Evolutionary conservation across 352 stramenopile species (phyloP), one percentile per base, ranked within the genome.

Genomic region (Phytophthora palmivora): DNA sequence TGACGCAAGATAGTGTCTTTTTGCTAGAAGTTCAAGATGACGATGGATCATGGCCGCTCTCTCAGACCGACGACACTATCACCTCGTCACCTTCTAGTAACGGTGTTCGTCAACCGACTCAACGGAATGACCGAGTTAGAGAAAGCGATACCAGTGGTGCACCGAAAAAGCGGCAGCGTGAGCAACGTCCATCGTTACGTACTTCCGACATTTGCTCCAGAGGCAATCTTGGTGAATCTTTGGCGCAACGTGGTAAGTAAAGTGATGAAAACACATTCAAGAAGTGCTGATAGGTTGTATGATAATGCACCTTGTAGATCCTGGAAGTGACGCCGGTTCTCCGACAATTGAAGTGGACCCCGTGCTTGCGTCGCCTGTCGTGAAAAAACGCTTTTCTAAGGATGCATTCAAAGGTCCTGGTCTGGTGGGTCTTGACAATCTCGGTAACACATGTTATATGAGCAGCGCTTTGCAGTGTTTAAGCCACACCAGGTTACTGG

Each of bases 371-470:
- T 81, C 72, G 6, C 47, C 45, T 18, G 49, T 78, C 8, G 51
- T 93, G 7, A 84, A 78, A 51, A 87, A 84, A 36, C 68, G 84
- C 0, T 93, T 93, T 51, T 89, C 78, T 3, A 84, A 89, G 15
- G 82, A 91, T 43, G 82, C 84, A 0, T 94, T 94, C 52, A 88
- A 77, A 49, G 85, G 85, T 1, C 63, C 87, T 39, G 87, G 87
- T 1, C 67, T 98, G 11, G 89, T 98, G 4, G 96, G 96, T 4
- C 74, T 98, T 2, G 82, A 95, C 55, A 99, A 99, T 62, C 70
- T 99, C 19, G 97, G 97, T 19, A 99, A 99, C 63, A 99, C 97
- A 18, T 99, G 97, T 67, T 99, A 99, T 67, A 97, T 99, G 82
- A 99, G 98, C 65, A 98, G 90, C 39, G 96, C 95, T 5, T 68